phyloP scores from a whole-genome alignment of 306 rosid genomes.

The Arachis stenosperma region DNA sequence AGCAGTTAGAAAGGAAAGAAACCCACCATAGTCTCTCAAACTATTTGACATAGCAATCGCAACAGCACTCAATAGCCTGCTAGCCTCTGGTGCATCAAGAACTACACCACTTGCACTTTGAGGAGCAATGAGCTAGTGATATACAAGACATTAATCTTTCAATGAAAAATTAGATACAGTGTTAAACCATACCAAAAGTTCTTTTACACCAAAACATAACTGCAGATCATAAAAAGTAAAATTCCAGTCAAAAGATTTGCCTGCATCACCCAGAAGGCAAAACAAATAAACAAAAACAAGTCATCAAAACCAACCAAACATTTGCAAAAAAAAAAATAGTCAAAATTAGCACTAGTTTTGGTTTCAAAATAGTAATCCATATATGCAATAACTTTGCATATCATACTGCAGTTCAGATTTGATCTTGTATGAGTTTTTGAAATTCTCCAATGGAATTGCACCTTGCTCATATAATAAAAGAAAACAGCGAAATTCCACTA shows the following conservation, averaged over 20 bases:
- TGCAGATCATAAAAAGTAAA: conserved; percentile 63
- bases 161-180: not conserved
- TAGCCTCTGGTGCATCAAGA: too few species aligned
- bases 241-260: conserved; percentile 58
- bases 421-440: too few species aligned
- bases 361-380: conserved; percentile 68
- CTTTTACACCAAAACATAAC: conserved; percentile 83
- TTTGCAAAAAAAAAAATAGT: conserved; percentile 2
- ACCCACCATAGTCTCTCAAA: too few species aligned
- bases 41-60: too few species aligned
- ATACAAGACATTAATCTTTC: too few species aligned
- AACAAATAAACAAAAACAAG: conserved; percentile 2
- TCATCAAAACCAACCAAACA: not conserved
- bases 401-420: conserved; percentile 64
- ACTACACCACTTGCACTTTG: too few species aligned
- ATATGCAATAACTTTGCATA: conserved; percentile 60
- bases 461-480: conserved; percentile 52
- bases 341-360: conserved; percentile 51
- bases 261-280: conserved; percentile 46
- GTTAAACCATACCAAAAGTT: conserved; percentile 67
- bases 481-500: not conserved
- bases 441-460: too few species aligned
- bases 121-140: too few species aligned
- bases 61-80: too few species aligned
- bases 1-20: too few species aligned